These are phyloP conservation scores for Starmera amethionina DNA, from an alignment of 805 yeast genomes.

Conservation along the genomic window DNA sequence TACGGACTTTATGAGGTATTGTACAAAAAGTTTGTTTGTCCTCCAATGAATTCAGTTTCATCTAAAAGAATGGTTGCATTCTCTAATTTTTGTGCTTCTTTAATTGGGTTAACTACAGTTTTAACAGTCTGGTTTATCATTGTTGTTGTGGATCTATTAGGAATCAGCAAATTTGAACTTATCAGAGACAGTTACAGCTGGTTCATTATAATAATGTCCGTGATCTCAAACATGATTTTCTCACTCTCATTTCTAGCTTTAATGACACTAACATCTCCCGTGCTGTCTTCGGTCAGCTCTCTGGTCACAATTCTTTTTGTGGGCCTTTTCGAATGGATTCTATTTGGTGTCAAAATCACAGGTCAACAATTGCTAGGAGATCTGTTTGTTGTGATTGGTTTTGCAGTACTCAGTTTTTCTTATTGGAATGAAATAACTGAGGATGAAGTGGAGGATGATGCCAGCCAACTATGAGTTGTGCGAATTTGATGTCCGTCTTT, in stretches of 20 bases:
- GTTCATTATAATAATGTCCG: slow-evolving; percentile 39
- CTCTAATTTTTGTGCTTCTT: slow-evolving; percentile 65
- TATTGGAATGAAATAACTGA: slow-evolving; percentile 56
- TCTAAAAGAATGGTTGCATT: slow-evolving; percentile 70
- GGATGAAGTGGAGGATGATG: slow-evolving; percentile 26
- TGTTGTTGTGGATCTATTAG: slow-evolving; percentile 38
- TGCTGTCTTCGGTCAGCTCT: slow-evolving; percentile 59
- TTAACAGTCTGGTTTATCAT: slow-evolving; percentile 38
- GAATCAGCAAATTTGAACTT: slow-evolving; percentile 47
- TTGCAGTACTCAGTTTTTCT: slow-evolving; percentile 51
- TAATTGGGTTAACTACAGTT: slow-evolving; percentile 52
- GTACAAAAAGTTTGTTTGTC: slow-evolving; percentile 67
- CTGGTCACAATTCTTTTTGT: slow-evolving; percentile 71
- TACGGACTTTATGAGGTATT: slow-evolving; percentile 81
- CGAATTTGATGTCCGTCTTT: no score
- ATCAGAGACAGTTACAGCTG: slow-evolving; percentile 33
- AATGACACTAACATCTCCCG: slow-evolving; percentile 82
- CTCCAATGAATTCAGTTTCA: slow-evolving; percentile 52
- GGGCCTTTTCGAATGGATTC: slow-evolving; percentile 63
- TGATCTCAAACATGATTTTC: slow-evolving; percentile 54
- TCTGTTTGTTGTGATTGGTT: slow-evolving; percentile 57
- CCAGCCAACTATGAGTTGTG: slow-evolving; percentile 4
- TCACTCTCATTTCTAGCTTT: slow-evolving; percentile 64
- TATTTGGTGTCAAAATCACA: slow-evolving; percentile 51
- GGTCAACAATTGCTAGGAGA: slow-evolving; percentile 60